Evolutionary conservation across 2,329 filamentous ascomycete genomes (phyloP), one percentile per base, ranked within the genome.

Genomic region (Cladosporium sphaerospermum): DNA sequence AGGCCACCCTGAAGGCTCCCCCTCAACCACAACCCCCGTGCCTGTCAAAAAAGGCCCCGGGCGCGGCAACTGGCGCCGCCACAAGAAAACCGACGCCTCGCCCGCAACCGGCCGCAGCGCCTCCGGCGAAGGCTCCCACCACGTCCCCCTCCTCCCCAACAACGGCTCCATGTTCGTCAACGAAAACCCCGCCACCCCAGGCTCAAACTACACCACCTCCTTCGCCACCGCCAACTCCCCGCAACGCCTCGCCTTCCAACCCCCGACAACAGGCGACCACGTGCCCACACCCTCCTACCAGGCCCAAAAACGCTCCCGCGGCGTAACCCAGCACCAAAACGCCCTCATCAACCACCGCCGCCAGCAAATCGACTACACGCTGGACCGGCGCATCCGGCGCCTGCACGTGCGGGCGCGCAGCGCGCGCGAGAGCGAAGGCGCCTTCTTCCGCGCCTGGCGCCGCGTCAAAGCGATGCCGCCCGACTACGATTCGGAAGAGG

Each of bases 271-370:
- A 14, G 58, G 58, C 36, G 64, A 64, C 45, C 66, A 68, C 44
- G 57, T 67, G 10, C 64, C 67, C 2, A 69, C 64, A 3, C 62
- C 66, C 2, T 63, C 65, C 14, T 65, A 66, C 44, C 64, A 67
- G 48, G 57, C 61, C 28, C 70, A 72, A 59, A 75, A 76, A 57
- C 72, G 89, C 64, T 83, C 85, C 8, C 80, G 88, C 1, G 88
- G 88, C 2, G 81, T 89, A 0, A 93, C 88, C 0, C 86, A 87
- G 34, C 88, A 93, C 68, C 88, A 93, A 69, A 75, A 90, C 37
- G 88, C 88, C 0, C 86, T 93, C 1, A 87, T 90, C 67, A 80
- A 84, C 52, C 90, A 91, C 68, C 78, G 88, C 14, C 86, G 82
- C 56, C 82, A 88, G 63, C 83, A 88, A 5, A 88, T 92, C n/a